These are phyloP conservation scores for Agroathelia rolfsii DNA, from an alignment of 1,284 basidiomycete species.

Conservation along the genomic window DNA sequence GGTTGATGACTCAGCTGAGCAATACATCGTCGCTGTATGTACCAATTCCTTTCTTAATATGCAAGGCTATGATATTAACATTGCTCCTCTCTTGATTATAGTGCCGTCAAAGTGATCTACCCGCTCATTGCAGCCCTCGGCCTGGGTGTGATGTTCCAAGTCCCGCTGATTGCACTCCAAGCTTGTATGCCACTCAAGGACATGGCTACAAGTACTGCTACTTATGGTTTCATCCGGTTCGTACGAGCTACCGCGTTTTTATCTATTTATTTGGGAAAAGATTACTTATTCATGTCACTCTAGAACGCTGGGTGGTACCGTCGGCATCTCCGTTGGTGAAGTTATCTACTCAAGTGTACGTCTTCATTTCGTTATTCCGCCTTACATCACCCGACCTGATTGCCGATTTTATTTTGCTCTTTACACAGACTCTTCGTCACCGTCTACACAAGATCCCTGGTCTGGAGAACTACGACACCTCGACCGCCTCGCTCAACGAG, in stretches of 20 bases:
- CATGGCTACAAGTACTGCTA: conserved; percentile 68
- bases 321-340: conserved; percentile 22
- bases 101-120: conserved; percentile 22
- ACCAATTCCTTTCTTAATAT: neutral
- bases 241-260: conserved; percentile 7
- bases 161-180: conserved; percentile 40
- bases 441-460: conserved; percentile 40
- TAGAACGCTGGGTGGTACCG: conserved; percentile 23
- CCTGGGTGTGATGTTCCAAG: conserved; percentile 28
- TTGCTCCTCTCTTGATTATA: conserved; percentile 9
- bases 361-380: conserved; percentile 8
- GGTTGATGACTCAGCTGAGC: conserved; percentile 26
- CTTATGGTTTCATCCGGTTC: conserved; percentile 64
- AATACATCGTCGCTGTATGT: conserved; percentile 19
- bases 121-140: conserved; percentile 25
- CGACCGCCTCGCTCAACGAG: conserved; percentile 44
- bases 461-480: conserved; percentile 37
- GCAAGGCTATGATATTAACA: neutral
- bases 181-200: conserved; percentile 76
- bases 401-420: too few relatives aligned
- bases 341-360: conserved; percentile 24
- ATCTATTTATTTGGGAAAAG: neutral
- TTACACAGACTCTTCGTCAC: conserved; percentile 34
- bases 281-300: conserved; percentile 1
- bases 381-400: conserved; percentile 1